Evolutionary conservation across 176 grass and related monocot genomes (phyloP), one percentile per base, ranked within the genome.

Genomic region (Cenchrus americanus): DNA sequence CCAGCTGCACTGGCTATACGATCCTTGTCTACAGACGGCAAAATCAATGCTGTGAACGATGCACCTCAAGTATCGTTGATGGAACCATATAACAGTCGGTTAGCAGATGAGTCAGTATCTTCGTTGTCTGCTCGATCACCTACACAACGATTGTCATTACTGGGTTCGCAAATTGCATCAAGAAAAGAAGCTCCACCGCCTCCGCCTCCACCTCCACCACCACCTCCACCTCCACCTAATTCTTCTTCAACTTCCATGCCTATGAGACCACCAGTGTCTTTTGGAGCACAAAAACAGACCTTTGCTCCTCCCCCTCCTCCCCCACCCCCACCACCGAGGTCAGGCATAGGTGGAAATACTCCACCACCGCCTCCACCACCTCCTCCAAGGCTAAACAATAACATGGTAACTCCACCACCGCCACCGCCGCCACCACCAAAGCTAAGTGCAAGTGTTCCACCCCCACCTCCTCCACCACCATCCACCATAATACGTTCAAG

Each of bases 1-100:
- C 96, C 93, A 61, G 78, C 92, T 82, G 95, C 95, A 63, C 87
- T 95, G 80, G 89, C 83, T 72, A 95, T 98, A 83, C 86, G 47
- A 69, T 78, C 84, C 46, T 58, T 79, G 76, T 71, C 57, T 76
- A 72, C 80, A 85, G 87, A 80, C 69, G 77, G 69, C 55, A 81
- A 70, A 81, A 51, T 24, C 78, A 83, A 32, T 91, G 66, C 43
- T 75, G 62, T 68, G 30, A 67, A 76, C 69, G 71, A 62, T 40
- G 65, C 58, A 63, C 41, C 79, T 82, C 64, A 71, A 40, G 43
- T 74, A 60, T 75, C 66, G 76, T 47, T 61, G 62, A 50, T 59
- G 70, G 66, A 57, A 41, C 26, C 68, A 26, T 24, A 58, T 75
- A 62, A 46, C 41, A 64, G 49, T 85, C 80, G 79, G 43, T 67